Base-by-base conservation (phyloP, 352 stramenopile genomes). In the Thalassiosira mediterranea region DNA sequence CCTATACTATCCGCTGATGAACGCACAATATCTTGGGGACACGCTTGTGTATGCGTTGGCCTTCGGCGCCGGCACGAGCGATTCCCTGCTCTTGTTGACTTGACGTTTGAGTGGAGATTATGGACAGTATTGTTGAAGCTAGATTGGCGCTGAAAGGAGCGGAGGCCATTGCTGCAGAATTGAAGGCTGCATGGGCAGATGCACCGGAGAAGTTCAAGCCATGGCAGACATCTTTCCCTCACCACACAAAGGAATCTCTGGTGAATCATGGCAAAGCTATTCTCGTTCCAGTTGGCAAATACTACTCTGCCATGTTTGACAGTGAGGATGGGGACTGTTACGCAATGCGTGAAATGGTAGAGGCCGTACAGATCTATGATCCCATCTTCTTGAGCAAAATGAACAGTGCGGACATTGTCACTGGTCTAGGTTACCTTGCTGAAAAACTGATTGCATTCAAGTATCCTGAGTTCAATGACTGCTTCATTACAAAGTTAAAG, bases 401-500 rank as follows among this genome's bases (percentile, higher is more conserved):
- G 21, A 23, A 5, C 26, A 23, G 4, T 7, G 44, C 47, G 8
- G 58, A 67, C n/a, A 67, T 40, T 8, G 26, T 67, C 26, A 67
- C 21, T 13, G 25, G 23, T 17, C 28, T 56, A 19, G 13, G 48
- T 48, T 2, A 7, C 3, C 53, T 62, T 56, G 58, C 58, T 34
- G 58, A 67, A 32, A 67, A 67, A 23, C 37, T 67, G 11, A 59
- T 11, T 17, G 11, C 8, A 3, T 67, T 67, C 5, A 32, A 32
- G 19, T 67, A 21, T 29, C 21, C 13, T 11, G n/a, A 67, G 13
- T 67, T 67, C 17, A 67, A 32, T 58, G 15, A n/a, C 4, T n/a
- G 4, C 15, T 67, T 67, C 48, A 61, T 67, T 37, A n/a, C 32
- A 7, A 38, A 60, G 5, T 26, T 68, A 15, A 68, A 61, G 49